phyloP scores from a whole-genome alignment of 345 rosid species.

The Eucalyptus pauciflora region DNA sequence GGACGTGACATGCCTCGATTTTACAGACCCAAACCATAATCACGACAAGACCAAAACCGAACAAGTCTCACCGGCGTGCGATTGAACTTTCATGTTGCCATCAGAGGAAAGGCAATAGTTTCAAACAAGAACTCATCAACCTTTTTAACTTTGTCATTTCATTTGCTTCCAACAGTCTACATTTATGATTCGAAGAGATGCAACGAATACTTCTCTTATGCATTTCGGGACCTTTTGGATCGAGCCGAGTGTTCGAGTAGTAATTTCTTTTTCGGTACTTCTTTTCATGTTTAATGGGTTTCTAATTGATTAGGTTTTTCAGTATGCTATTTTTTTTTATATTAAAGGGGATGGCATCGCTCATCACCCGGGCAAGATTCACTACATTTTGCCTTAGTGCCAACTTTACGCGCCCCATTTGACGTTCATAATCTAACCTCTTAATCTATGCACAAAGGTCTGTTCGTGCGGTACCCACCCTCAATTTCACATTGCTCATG shows the following conservation, averaged over 20 bases:
- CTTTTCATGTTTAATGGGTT: neutral
- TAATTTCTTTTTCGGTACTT: neutral
- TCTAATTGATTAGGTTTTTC: neutral
- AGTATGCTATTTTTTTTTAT: neutral
- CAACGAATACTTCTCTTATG: neutral
- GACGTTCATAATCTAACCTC: neutral
- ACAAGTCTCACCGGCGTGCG: neutral
- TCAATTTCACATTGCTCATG: neutral
- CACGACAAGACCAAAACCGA: neutral
- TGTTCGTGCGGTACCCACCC: neutral
- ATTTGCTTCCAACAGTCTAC: neutral
- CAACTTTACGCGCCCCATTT: neutral
- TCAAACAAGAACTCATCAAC: neutral
- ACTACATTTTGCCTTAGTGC: neutral
- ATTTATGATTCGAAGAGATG: neutral
- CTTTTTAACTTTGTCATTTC: neutral
- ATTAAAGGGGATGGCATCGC: neutral
- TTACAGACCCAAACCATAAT: neutral
- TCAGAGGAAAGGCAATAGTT: neutral
- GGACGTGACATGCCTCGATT: neutral
- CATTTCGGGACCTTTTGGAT: neutral
- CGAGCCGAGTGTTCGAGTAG: neutral
- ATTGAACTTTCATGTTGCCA: neutral
- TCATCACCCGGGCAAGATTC: neutral
- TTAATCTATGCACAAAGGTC: neutral